Conservation (phyloP, 2,329 filamentous ascomycete species). For the Pestalotiopsis fici region DNA sequence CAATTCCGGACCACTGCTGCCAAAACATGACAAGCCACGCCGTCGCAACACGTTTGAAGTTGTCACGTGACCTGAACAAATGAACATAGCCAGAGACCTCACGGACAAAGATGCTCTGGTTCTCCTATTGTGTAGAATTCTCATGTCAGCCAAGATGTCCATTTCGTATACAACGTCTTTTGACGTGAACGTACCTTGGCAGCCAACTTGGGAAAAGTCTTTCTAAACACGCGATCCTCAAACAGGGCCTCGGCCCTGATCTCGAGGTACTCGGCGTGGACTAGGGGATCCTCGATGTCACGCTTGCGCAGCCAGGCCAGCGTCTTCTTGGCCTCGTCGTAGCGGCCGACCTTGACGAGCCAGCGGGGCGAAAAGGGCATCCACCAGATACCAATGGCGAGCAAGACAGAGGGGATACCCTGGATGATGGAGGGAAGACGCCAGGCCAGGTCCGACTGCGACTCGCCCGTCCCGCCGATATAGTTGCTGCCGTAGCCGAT, state of each 20-base stretch:
- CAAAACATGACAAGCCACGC: constrained; percentile 58
- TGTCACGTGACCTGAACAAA: constrained; percentile 46
- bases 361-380: constrained; percentile 59
- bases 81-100: constrained; percentile 51
- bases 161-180: neutral
- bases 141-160: neutral
- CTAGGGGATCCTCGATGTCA: constrained; percentile 45
- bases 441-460: constrained; percentile 27
- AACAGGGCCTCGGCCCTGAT: constrained; percentile 55
- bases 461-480: constrained; percentile 21
- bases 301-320: constrained; percentile 50
- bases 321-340: constrained; percentile 48
- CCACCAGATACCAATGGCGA: constrained; percentile 32
- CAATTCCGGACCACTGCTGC: constrained; percentile 41
- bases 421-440: constrained; percentile 31
- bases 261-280: constrained; percentile 50
- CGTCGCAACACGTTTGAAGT: constrained; percentile 44
- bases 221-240: constrained; percentile 42
- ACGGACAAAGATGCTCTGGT: constrained; percentile 38
- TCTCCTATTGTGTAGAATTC: constrained; percentile 18
- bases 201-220: constrained; percentile 19
- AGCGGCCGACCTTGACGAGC: constrained; percentile 44
- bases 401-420: constrained; percentile 24
- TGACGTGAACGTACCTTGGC: constrained; percentile 35
- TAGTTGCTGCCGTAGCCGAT: constrained; percentile 31